Evolutionary conservation across 1,139 yeast genomes (phyloP).

Genomic region (Geotrichum phurueaensis): DNA sequence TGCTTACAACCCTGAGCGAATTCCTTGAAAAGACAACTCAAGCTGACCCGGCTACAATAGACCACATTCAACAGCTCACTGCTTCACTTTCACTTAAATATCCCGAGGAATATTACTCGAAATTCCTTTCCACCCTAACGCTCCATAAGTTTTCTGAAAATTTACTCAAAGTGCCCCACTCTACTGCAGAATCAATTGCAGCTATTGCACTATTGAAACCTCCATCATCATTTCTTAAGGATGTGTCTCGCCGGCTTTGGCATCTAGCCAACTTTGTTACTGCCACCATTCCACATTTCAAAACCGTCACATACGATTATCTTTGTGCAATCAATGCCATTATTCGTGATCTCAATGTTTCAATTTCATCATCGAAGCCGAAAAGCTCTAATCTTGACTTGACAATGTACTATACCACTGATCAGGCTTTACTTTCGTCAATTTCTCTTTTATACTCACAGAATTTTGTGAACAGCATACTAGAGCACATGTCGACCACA

Average conservation of each 20-base stretch:
- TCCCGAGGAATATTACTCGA: slow-evolving; percentile 7
- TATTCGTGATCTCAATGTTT: not conserved
- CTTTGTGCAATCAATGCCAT: not conserved
- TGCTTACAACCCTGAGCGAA: not conserved
- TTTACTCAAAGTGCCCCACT: not conserved
- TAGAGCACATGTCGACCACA: slow-evolving; percentile 1
- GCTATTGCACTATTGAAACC: not conserved
- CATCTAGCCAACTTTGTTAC: slow-evolving; percentile 9
- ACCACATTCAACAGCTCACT: not conserved
- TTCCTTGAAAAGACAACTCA: not conserved
- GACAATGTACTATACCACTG: not conserved
- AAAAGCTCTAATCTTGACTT: not conserved
- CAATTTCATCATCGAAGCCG: not conserved
- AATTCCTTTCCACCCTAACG: slow-evolving; percentile 4
- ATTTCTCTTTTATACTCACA: slow-evolving; percentile 3
- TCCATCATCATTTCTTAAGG: not conserved
- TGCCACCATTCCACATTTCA: not conserved
- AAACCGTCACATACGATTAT: not conserved
- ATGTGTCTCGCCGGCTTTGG: slow-evolving; percentile 1
- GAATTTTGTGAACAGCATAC: slow-evolving; percentile 5
- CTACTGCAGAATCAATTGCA: not conserved
- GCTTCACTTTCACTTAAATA: not conserved
- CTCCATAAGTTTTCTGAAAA: slow-evolving; percentile 1
- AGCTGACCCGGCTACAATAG: not conserved
- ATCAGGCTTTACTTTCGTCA: not conserved